Evolutionary conservation across 805 yeast species (phyloP), one percentile per base, ranked within the genome.

Genomic region (Wickerhamomyces ciferrii): DNA sequence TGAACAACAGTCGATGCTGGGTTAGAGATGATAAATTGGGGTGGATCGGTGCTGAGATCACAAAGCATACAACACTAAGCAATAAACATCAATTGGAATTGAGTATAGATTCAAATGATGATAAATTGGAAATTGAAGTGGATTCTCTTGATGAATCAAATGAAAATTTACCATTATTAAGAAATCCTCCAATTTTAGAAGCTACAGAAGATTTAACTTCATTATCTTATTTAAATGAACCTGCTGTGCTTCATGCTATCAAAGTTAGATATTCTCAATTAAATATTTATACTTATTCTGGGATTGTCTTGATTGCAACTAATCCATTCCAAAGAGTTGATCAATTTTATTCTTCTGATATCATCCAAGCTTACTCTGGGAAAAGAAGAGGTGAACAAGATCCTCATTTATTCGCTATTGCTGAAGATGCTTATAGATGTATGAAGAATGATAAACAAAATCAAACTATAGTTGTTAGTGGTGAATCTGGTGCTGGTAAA

Each of bases 401-500:
- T 59, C 99, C 99, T 5, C 99, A 92, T 72, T 73, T 92, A 62
- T 92, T 92, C 66, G 97, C 97, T 40, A 92, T 92, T 56, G 98
- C 99, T 24, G 98, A 91, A 67, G 97, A 94, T 60, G 97, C 98
- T 6, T 91, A 90, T 65, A 77, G 96, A 58, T 84, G 96, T 62
- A 92, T 92, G 99, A 85, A 87, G 59, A 76, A 83, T 42, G 95
- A 89, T 57, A 72, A 78, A 37, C 75, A 80, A 56, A 91, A 92
- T 69, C 99, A 92, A 69, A 92, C 99, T 1, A 91, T 92, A 52
- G 97, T 92, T 17, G 98, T 92, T 17, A 82, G 91, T 56, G 99
- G 99, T 69, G 99, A 92, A 69, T 87, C 96, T 7, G 99, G 99
- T 67, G 98, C 99, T 25, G 99, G 99, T 66, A 94, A 92, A 61